Evolutionary conservation across 331 rosid genomes (phyloP).

Genomic region (Arachis monticola): DNA sequence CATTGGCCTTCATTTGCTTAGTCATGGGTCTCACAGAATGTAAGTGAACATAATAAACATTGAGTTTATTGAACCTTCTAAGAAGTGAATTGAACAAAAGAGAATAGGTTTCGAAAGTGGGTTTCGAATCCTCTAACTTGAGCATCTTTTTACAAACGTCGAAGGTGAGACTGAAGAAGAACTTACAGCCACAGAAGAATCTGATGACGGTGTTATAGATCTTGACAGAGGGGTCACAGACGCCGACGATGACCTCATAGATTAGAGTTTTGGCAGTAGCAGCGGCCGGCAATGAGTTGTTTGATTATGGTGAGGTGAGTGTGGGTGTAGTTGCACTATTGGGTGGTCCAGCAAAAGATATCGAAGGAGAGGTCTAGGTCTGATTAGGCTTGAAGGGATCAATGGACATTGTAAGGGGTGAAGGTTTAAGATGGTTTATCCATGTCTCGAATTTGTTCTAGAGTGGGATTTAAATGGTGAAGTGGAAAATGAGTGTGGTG

Average conservation of each 20-base stretch:
- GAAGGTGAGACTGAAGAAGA: too few relatives aligned
- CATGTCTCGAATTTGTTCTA: slow-evolving; percentile 84
- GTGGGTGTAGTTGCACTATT: slow-evolving; percentile 81
- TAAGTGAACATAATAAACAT: too few relatives aligned
- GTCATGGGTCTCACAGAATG: too few relatives aligned
- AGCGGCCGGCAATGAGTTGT: slow-evolving; percentile 56
- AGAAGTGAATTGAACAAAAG: too few relatives aligned
- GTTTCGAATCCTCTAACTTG: too few relatives aligned
- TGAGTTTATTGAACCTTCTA: too few relatives aligned
- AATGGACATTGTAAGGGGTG: slow-evolving; percentile 62
- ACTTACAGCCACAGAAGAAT: too few relatives aligned
- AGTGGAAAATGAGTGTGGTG: slow-evolving; percentile 28
- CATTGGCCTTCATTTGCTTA: too few relatives aligned
- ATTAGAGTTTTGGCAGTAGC: slow-evolving; percentile 69
- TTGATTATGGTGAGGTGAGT: slow-evolving; percentile 66
- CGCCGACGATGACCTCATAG: slow-evolving; percentile 71
- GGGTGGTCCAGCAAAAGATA: slow-evolving; percentile 94
- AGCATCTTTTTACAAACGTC: too few relatives aligned
- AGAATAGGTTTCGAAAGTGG: too few relatives aligned
- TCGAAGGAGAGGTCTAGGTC: slow-evolving; percentile 93
- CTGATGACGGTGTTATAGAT: too few relatives aligned
- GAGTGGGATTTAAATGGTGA: slow-evolving; percentile 60
- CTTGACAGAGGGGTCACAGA: too few relatives aligned
- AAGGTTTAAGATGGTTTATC: slow-evolving; percentile 76
- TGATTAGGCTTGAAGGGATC: slow-evolving; percentile 66